Evolutionary conservation across 495 filamentous ascomycete species (phyloP).

Genomic region (Penicillium turbatum): DNA sequence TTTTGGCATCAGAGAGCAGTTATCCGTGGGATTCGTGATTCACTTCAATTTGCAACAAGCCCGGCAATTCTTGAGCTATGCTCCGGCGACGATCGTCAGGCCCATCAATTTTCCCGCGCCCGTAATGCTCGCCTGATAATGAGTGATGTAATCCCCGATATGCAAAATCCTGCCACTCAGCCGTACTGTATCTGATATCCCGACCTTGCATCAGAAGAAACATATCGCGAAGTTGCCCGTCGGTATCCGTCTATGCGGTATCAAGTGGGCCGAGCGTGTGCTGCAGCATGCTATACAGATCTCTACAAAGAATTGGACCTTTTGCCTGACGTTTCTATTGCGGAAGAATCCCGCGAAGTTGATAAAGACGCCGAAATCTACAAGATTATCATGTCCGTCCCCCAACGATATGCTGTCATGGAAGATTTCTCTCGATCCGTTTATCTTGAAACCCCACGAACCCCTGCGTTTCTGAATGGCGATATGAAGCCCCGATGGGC

Average conservation of each 20-base stretch:
- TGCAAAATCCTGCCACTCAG: constrained; percentile 22
- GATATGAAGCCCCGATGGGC: constrained; percentile 25
- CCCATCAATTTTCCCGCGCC: constrained; percentile 16
- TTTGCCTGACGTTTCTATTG: constrained; percentile 24
- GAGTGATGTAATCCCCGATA: constrained; percentile 34
- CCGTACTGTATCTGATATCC: constrained; percentile 47
- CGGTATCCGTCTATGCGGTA: constrained; percentile 18
- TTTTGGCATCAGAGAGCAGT: constrained; percentile 17
- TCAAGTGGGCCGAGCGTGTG: constrained; percentile 27
- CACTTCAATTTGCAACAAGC: constrained; percentile 18
- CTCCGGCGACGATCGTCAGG: constrained; percentile 15
- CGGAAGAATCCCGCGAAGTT: constrained; percentile 27
- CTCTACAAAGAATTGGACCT: constrained; percentile 29
- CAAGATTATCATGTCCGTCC: constrained; percentile 23
- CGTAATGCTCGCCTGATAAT: constrained; percentile 38
- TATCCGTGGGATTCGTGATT: constrained; percentile 15
- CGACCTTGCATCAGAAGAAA: constrained; percentile 31
- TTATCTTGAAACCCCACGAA: constrained; percentile 15
- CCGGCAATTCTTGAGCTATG: constrained; percentile 16
- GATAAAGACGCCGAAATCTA: constrained; percentile 20
- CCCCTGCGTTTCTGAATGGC: constrained; percentile 25
- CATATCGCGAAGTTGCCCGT: constrained; percentile 24
- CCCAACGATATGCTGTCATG: constrained; percentile 22
- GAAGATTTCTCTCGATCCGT: constrained; percentile 28
- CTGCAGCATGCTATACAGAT: constrained; percentile 26